Base-by-base conservation (phyloP, 1,139 yeast genomes). In the Yamadazyma pseudoaaseri region DNA sequence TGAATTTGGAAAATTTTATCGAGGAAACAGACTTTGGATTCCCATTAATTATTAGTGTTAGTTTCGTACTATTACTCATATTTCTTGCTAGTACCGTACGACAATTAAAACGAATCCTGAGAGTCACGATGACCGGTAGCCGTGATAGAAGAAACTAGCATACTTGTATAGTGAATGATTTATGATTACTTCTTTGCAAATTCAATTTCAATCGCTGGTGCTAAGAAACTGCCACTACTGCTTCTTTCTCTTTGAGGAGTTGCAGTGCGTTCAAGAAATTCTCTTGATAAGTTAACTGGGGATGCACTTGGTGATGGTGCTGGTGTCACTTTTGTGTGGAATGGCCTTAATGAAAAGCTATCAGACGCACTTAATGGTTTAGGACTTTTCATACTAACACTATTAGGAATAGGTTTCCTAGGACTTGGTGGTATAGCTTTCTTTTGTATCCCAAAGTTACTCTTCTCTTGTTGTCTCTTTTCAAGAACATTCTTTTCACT, bases 1-100 rank as follows among this genome's bases (percentile, higher is more conserved):
- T 92, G 98, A 92, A 92, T 56, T 65, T 92, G 53, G 86, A 86
- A 50, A 92, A 90, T 54, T 87, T 80, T 51, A 79, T 90, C 6
- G 98, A 92, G 55, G 95, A 89, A 23, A 71, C 86, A 2, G 60
- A 66, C 16, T 60, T 65, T 64, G 76, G 75, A 3, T 65, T 70
- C 42, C 70, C 65, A 36, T 33, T 52, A 3, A 59, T 67, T 2
- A 57, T 65, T 3, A 45, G 45, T 1, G 29, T 54, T 3, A 60
- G 71, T 18, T 41, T 58, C 8, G 33, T 64, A 1, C 35, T 59
- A 3, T 50, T 68, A 30, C 28, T 54, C 2, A 29, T 51, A 0
- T 51, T 66, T 23, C 49, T 67, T 10, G 31, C 45, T 16, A 45
- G 58, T 26, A 58, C 67, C 35, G 52, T 59, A 2, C 58, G 49